A percentile compares a stretch with the other conserved stretches of the same genome.
phyloP scores from a whole-genome alignment of 2,329 filamentous ascomycete genomes.

The Fusarium heterosporum region DNA sequence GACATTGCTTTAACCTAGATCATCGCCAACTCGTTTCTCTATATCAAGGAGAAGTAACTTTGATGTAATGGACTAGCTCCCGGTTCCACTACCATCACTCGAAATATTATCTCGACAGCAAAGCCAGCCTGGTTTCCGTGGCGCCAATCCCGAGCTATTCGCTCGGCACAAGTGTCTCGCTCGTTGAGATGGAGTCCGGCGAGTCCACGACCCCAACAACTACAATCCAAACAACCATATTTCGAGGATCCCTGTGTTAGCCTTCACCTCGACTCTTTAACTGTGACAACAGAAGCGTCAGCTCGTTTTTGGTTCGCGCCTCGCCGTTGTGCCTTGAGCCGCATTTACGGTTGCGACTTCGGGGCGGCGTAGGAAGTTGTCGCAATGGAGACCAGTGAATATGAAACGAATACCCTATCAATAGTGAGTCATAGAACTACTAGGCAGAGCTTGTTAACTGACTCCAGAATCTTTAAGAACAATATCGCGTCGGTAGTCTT shows the following conservation, averaged over 20 bases:
- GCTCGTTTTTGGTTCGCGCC: slow-evolving; percentile 34
- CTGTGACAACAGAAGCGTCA: slow-evolving; percentile 7
- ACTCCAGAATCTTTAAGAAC: slow-evolving; percentile 56
- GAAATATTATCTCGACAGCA: slow-evolving; percentile 11
- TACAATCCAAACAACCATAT: slow-evolving; percentile 35
- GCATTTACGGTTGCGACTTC: slow-evolving; percentile 45
- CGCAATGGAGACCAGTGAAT: slow-evolving; percentile 73
- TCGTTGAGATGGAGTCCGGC: slow-evolving; percentile 57
- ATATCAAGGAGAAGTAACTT: slow-evolving; percentile 9
- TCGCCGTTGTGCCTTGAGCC: slow-evolving; percentile 43
- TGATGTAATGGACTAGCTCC: slow-evolving; percentile 29
- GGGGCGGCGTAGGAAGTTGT: slow-evolving; percentile 49
- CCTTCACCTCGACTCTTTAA: slow-evolving; percentile 9
- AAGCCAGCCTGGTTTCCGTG: slow-evolving; percentile 31
- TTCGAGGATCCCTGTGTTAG: slow-evolving; percentile 32
- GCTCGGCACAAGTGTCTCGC: slow-evolving; percentile 42
- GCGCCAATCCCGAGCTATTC: slow-evolving; percentile 40
- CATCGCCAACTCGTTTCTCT: slow-evolving; percentile 18
- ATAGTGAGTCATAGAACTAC: slow-evolving; percentile 56
- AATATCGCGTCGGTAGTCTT: slow-evolving; percentile 67
- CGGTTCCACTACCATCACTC: not conserved
- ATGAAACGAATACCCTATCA: slow-evolving; percentile 70
- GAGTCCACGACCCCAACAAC: slow-evolving; percentile 42
- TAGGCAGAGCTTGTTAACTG: slow-evolving; percentile 8
- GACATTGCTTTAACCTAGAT: slow-evolving; percentile 26